Evolutionary conservation across 2,329 filamentous ascomycete species (phyloP).

Genomic region (Arthroderma uncinatum): DNA sequence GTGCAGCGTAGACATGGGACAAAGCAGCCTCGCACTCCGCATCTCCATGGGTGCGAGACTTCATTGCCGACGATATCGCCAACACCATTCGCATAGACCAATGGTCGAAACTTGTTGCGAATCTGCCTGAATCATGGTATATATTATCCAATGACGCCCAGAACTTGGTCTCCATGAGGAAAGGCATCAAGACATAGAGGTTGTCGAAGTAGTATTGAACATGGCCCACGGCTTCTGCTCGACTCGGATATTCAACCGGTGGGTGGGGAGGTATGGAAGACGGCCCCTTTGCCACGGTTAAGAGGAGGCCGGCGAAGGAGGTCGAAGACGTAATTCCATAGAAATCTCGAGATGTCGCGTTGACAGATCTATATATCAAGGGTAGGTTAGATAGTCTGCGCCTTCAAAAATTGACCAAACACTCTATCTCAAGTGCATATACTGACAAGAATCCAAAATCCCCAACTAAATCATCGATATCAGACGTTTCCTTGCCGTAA

Average conservation of each 20-base stretch:
- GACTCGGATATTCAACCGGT: constrained; percentile 53
- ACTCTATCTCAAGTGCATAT: background rate
- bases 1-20: constrained; percentile 52
- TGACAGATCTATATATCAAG: constrained; percentile 57
- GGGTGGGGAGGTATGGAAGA: constrained; percentile 63
- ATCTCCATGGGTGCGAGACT: constrained; percentile 56
- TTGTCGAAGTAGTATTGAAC: constrained; percentile 78
- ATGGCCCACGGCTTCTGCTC: constrained; percentile 54
- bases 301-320: constrained; percentile 79
- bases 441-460: constrained; percentile 82
- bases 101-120: constrained; percentile 56
- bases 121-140: constrained; percentile 57
- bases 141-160: constrained; percentile 70
- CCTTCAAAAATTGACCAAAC: too few species aligned
- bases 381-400: constrained; percentile 7
- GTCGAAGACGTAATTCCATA: constrained; percentile 79
- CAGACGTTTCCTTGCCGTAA: constrained; percentile 58
- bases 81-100: constrained; percentile 86
- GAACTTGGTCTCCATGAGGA: constrained; percentile 69
- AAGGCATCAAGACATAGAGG: constrained; percentile 67
- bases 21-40: constrained; percentile 53
- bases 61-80: constrained; percentile 64
- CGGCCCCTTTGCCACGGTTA: constrained; percentile 48
- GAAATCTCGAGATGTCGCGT: constrained; percentile 88
- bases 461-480: constrained; percentile 83